A percentile compares a stretch with the other conserved stretches of the same genome.
These are phyloP conservation scores for Calycina marina DNA, from an alignment of 2,329 filamentous ascomycete species.

Conservation along the genomic window DNA sequence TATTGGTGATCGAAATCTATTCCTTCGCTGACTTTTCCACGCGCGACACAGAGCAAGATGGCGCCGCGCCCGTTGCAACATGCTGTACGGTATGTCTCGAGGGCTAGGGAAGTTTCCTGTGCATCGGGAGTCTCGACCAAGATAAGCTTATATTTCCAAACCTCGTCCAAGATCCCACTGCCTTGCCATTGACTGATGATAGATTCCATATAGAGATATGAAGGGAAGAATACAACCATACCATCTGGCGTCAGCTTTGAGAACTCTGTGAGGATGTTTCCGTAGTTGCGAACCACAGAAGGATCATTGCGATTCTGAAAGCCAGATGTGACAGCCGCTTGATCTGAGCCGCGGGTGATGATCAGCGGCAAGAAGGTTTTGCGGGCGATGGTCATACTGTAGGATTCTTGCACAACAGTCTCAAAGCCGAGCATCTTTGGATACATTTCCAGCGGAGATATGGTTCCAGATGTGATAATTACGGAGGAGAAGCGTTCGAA, in stretches of 20 bases:
- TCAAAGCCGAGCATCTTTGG: conserved; percentile 94
- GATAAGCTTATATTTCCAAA: conserved; percentile 99
- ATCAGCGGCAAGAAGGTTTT: conserved; percentile 97
- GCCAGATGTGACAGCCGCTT: conserved; percentile 80
- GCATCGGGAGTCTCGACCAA: conserved; percentile 95
- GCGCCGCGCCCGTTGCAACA: conserved; percentile 95
- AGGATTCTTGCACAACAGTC: conserved; percentile 91
- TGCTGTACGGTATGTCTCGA: conserved; percentile 93
- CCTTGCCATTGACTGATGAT: conserved; percentile 99
- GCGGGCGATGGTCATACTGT: conserved; percentile 88
- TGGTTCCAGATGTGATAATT: conserved; percentile 94
- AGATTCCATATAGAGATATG: conserved; percentile 97
- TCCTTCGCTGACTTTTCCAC: conserved; percentile 93
- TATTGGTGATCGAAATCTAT: conserved; percentile 99
- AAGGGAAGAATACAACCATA: conserved; percentile 98
- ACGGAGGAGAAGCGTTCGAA: conserved; percentile 97
- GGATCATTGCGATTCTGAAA: conserved; percentile 95
- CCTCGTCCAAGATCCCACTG: conserved; percentile 92
- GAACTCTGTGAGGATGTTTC: conserved; percentile 84
- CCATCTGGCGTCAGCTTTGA: conserved; percentile 92
- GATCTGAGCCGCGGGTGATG: conserved; percentile 86
- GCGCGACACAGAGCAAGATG: conserved; percentile 83
- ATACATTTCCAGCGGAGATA: conserved; percentile 96
- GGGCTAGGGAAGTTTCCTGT: conserved; percentile 86
- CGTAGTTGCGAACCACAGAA: conserved; percentile 93